Percentiles rank a stretch among this genome's conserved stretches.
Conservation (phyloP, 768 basidiomycete genomes). For the Russula earlei region DNA sequence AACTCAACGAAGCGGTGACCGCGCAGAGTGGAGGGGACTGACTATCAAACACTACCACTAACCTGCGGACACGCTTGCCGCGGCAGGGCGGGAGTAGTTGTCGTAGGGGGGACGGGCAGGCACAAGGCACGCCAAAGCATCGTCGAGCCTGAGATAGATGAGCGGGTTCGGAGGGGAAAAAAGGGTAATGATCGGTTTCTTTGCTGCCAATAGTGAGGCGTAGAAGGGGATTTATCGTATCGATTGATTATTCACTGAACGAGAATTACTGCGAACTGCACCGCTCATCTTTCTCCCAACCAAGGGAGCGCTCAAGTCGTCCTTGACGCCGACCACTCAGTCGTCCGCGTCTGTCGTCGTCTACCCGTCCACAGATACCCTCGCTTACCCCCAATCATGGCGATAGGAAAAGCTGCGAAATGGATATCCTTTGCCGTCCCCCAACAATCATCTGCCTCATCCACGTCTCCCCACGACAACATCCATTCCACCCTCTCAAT, state of each 20-base stretch:
- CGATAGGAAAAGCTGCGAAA: slow-evolving; percentile 19
- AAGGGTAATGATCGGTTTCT: no score
- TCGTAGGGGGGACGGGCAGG: neutral
- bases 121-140: neutral
- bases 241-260: no score
- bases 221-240: no score
- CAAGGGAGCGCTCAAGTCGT: neutral
- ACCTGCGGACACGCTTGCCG: no score
- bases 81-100: neutral
- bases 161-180: no score
- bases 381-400: slow-evolving; percentile 7
- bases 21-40: no score
- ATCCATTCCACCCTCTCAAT: slow-evolving; percentile 29
- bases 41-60: no score
- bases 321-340: neutral
- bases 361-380: neutral
- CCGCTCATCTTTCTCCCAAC: no score
- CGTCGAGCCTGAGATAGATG: no score
- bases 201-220: no score
- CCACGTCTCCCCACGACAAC: neutral
- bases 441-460: slow-evolving; percentile 8
- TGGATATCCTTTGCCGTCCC: slow-evolving; percentile 17
- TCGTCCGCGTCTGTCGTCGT: neutral
- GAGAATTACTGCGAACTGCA: no score
- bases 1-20: no score